A percentile compares a stretch with the other conserved stretches of the same genome.
Evolutionary conservation across 176 grass and related monocot species (phyloP).

Genomic region (Thinopyrum elongatum): DNA sequence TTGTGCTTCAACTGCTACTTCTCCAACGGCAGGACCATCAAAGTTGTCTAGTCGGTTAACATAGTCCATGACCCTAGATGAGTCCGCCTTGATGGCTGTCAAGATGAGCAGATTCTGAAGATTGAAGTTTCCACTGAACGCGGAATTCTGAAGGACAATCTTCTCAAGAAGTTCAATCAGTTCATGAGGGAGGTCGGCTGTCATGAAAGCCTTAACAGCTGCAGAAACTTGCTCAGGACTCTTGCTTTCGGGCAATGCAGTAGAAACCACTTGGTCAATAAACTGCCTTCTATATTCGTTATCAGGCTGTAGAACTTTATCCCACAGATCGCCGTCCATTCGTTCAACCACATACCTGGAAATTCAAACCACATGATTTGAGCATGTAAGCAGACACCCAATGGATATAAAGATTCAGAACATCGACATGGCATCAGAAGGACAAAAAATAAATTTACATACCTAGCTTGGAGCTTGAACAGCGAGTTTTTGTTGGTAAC

Average conservation of each 20-base stretch:
- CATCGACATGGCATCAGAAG: background rate
- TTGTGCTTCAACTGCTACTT: constrained; percentile 95
- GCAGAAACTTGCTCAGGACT: constrained; percentile 99
- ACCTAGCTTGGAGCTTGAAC: constrained; percentile 96
- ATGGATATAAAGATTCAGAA: background rate
- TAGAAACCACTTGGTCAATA: constrained; percentile 99
- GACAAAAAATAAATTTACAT: constrained; percentile 30
- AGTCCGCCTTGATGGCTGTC: constrained; percentile 93
- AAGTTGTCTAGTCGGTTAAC: constrained; percentile 98
- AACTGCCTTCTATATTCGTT: constrained; percentile 98
- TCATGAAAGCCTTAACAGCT: constrained; percentile 99
- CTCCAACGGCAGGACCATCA: constrained; percentile 96
- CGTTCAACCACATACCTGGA: constrained; percentile 95
- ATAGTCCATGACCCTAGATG: constrained; percentile 98
- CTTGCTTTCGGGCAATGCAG: constrained; percentile 96
- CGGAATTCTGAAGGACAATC: constrained; percentile 98
- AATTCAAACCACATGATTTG: constrained; percentile 27
- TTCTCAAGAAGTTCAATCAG: constrained; percentile 98
- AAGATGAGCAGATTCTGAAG: constrained; percentile 97
- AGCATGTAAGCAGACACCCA: constrained; percentile 7
- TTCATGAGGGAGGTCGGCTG: constrained; percentile 95
- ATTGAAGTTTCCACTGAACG: constrained; percentile 97
- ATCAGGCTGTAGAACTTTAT: constrained; percentile 93
- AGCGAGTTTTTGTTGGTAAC: constrained; percentile 95
- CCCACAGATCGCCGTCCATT: constrained; percentile 98